Percentiles rank a stretch among this genome's conserved stretches.
These are phyloP conservation scores for Cyberlindnera americana DNA, from an alignment of 805 yeast genomes.

Conservation along the genomic window DNA sequence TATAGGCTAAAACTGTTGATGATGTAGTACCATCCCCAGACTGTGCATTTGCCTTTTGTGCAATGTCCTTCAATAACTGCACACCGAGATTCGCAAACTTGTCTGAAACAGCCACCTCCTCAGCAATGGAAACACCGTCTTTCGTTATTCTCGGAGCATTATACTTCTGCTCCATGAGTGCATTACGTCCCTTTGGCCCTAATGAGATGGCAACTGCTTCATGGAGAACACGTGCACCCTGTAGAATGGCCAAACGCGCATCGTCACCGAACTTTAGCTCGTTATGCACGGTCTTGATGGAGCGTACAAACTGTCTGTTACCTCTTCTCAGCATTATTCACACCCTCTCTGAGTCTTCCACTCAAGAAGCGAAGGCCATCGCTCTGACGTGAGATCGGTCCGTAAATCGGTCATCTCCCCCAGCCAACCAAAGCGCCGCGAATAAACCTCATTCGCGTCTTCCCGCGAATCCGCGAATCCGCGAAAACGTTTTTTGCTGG, in stretches of 20 bases:
- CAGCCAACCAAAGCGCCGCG: background rate
- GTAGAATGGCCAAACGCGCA: slow-evolving; percentile 90
- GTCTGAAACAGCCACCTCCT: slow-evolving; percentile 75
- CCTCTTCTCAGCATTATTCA: slow-evolving; percentile 8
- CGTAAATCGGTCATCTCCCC: background rate
- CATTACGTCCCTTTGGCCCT: slow-evolving; percentile 98
- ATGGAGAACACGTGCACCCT: slow-evolving; percentile 92
- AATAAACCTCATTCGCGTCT: background rate
- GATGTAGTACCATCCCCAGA: slow-evolving; percentile 99
- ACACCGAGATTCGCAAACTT: slow-evolving; percentile 97
- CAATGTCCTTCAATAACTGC: slow-evolving; percentile 91
- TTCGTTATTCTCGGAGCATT: slow-evolving; percentile 98
- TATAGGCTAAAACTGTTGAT: slow-evolving; percentile 94
- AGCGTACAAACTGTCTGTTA: slow-evolving; percentile 12
- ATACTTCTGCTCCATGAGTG: slow-evolving; percentile 91
- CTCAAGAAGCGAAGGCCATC: too few relatives aligned
- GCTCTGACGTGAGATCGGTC: too few relatives aligned
- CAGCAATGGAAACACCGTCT: slow-evolving; percentile 98
- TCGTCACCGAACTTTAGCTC: slow-evolving; percentile 96
- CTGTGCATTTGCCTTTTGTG: slow-evolving; percentile 92
- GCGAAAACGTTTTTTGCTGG: too few relatives aligned
- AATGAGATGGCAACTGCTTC: slow-evolving; percentile 95
- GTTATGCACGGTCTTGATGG: slow-evolving; percentile 52
- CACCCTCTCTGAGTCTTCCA: too few relatives aligned
- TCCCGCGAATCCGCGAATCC: too few relatives aligned